phyloP scores from a whole-genome alignment of 106 monocot species.

The Platanthera zijinensis region DNA sequence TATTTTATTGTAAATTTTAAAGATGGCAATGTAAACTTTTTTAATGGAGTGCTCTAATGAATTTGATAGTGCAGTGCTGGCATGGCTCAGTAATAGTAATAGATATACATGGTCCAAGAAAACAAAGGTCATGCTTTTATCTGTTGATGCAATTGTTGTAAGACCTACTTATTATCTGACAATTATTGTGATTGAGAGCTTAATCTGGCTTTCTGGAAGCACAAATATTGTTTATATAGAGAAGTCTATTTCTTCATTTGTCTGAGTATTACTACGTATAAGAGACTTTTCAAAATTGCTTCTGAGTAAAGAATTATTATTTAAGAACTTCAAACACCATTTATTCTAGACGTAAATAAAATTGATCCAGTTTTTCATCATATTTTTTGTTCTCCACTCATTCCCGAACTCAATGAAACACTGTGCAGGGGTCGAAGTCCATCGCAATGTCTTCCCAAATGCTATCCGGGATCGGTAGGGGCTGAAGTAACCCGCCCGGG shows the following conservation, averaged over 20 bases:
- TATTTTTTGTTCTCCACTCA: background rate
- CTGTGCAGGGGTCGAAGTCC: too few relatives aligned
- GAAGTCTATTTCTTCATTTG: background rate
- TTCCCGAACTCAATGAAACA: background rate
- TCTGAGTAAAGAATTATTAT: background rate
- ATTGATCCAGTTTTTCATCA: background rate
- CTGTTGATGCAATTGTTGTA: background rate
- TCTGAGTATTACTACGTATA: background rate
- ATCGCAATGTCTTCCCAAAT: too few relatives aligned
- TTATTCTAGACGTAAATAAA: background rate
- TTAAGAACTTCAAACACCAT: background rate
- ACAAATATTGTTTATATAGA: too few relatives aligned
- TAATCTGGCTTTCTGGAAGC: too few relatives aligned
- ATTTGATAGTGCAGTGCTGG: too few relatives aligned
- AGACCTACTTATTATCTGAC: background rate
- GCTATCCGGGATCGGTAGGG: too few relatives aligned
- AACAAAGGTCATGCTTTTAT: background rate
- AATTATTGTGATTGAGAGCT: too few relatives aligned
- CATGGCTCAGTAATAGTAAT: too few relatives aligned
- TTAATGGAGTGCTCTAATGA: too few relatives aligned
- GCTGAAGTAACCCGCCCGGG: too few relatives aligned
- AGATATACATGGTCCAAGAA: background rate
- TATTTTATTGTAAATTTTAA: too few relatives aligned
- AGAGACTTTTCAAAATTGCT: background rate
- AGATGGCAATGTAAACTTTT: too few relatives aligned